Percentiles rank a stretch among this genome's conserved stretches.
These are phyloP conservation scores for Moesziomyces aphidis DNA, from an alignment of 1,284 basidiomycete species.

Conservation along the genomic window DNA sequence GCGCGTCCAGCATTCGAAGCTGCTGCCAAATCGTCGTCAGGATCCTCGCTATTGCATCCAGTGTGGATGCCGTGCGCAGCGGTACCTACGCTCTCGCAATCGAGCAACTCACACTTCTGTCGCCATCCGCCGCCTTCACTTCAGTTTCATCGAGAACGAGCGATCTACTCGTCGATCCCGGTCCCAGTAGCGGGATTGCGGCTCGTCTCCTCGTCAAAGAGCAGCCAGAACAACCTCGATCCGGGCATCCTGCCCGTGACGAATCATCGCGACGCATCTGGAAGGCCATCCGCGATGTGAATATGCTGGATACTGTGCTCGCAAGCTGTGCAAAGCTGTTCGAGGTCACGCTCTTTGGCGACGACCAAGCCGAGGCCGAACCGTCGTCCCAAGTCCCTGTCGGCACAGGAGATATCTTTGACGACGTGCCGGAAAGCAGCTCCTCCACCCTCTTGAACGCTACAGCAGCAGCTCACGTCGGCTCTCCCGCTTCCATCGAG, in stretches of 20 bases:
- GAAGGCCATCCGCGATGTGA: slow-evolving; percentile 22
- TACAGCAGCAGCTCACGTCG: neutral
- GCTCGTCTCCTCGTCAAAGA: neutral
- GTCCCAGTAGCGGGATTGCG: slow-evolving; percentile 23
- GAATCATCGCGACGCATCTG: slow-evolving; percentile 4
- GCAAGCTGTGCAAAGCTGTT: slow-evolving; percentile 20
- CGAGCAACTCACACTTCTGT: slow-evolving; percentile 20
- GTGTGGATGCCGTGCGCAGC: neutral
- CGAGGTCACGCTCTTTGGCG: slow-evolving; percentile 11
- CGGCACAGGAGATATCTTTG: slow-evolving; percentile 18
- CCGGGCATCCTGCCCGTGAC: neutral
- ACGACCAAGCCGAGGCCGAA: slow-evolving; percentile 1
- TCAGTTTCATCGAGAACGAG: no score
- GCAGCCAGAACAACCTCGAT: neutral
- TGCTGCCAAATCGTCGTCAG: slow-evolving; percentile 17
- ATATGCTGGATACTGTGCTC: slow-evolving; percentile 12
- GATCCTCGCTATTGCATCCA: slow-evolving; percentile 4
- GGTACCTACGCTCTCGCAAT: slow-evolving; percentile 5
- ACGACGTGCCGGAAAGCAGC: slow-evolving; percentile 25
- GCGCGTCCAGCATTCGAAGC: slow-evolving; percentile 1
- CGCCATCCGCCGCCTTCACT: neutral
- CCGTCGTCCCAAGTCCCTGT: slow-evolving; percentile 1
- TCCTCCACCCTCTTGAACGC: slow-evolving; percentile 1
- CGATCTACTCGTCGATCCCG: slow-evolving; percentile 10
- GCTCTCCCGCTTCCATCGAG: neutral